phyloP scores from a whole-genome alignment of 2,329 filamentous ascomycete genomes.

The Diplodia mutila region DNA sequence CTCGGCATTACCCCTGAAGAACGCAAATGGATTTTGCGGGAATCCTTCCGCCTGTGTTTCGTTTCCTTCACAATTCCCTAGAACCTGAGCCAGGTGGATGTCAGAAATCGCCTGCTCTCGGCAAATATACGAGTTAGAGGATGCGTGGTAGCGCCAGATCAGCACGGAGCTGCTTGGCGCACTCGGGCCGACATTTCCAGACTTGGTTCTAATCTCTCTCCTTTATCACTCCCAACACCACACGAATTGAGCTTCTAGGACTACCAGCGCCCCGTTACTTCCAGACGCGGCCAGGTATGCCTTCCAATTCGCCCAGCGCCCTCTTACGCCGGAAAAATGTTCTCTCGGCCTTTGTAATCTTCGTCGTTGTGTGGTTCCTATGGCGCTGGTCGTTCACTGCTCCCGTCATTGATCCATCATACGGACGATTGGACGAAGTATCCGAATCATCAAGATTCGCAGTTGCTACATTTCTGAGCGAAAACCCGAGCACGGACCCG shows the following conservation, averaged over 20 bases:
- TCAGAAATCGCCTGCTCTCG: neutral
- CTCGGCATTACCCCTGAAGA: neutral
- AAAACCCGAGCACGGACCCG: constrained; percentile 30
- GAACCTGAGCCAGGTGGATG: neutral
- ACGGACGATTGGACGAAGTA: constrained; percentile 19
- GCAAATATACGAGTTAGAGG: neutral
- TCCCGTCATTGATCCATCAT: constrained; percentile 12
- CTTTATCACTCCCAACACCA: neutral
- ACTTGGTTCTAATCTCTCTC: constrained; percentile 5
- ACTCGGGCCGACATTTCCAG: constrained; percentile 1
- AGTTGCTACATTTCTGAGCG: constrained; percentile 47
- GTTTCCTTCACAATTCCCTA: neutral
- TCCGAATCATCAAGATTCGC: constrained; percentile 31
- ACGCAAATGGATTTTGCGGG: neutral
- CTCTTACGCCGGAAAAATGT: neutral
- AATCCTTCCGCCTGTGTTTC: neutral
- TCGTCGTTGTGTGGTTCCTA: neutral
- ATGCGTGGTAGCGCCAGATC: neutral
- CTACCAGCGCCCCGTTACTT: neutral
- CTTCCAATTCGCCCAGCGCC: neutral
- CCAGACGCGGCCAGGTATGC: constrained; percentile 6
- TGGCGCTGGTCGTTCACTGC: neutral
- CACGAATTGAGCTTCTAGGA: neutral
- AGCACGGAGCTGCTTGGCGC: neutral
- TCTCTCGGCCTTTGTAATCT: neutral